A percentile compares a stretch with the other conserved stretches of the same genome.
Conservation (phyloP, 805 yeast genomes). For the Tanozyma kutaoensis region DNA sequence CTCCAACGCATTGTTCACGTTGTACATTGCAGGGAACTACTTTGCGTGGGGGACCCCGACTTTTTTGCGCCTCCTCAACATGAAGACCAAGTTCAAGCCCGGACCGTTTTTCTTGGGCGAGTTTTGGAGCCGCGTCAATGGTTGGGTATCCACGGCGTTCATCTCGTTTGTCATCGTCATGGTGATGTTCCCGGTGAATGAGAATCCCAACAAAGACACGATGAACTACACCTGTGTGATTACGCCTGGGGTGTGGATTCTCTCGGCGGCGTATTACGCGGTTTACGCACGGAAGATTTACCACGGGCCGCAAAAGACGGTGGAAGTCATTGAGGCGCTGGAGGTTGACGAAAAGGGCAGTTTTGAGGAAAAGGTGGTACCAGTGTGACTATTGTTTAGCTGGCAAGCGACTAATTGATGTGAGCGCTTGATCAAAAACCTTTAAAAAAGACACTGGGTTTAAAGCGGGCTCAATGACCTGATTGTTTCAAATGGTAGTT, state of each 20-base stretch:
- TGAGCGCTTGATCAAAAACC: too few relatives aligned
- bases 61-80: constrained; percentile 29
- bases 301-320: constrained; percentile 36
- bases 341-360: too few relatives aligned
- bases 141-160: constrained; percentile 35
- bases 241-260: constrained; percentile 45
- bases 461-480: too few relatives aligned
- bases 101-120: constrained; percentile 59
- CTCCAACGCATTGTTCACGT: constrained; percentile 54
- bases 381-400: too few relatives aligned
- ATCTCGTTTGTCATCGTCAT: constrained; percentile 39
- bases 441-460: too few relatives aligned
- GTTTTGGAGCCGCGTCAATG: constrained; percentile 27
- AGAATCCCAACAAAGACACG: constrained; percentile 23
- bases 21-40: constrained; percentile 49
- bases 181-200: constrained; percentile 47
- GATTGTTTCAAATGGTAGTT: too few relatives aligned
- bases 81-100: constrained; percentile 38
- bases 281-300: constrained; percentile 40
- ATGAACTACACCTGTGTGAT: constrained; percentile 67
- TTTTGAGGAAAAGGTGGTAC: too few relatives aligned
- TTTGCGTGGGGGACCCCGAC: constrained; percentile 55
- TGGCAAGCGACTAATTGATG: too few relatives aligned
- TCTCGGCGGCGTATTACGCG: constrained; percentile 38
- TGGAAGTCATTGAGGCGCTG: too few relatives aligned